phyloP scores from a whole-genome alignment of 257 asterid genomes.

The Gentiana macrophylla region DNA sequence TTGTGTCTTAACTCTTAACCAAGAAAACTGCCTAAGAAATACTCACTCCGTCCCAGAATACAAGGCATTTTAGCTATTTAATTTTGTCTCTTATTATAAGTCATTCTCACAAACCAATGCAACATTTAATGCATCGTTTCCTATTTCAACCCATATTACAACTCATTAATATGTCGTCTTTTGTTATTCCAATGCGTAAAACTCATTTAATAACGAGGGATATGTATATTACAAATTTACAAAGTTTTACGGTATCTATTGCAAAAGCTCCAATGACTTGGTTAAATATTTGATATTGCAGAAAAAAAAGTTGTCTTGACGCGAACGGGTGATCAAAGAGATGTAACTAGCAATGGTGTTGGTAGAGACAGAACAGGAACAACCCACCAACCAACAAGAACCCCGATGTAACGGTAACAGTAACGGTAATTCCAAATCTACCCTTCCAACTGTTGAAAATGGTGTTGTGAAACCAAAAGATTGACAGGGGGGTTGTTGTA shows the following conservation, averaged over 20 bases:
- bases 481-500: constrained; percentile 18
- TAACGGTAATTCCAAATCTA: constrained; percentile 17
- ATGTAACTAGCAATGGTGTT: constrained; percentile 25
- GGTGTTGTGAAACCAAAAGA: constrained; percentile 44
- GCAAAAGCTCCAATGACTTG: too few relatives aligned
- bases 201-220: too few relatives aligned
- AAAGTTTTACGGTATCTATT: too few relatives aligned
- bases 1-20: neutral
- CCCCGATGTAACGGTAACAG: constrained; percentile 36
- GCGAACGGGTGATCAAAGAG: constrained; percentile 28
- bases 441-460: constrained; percentile 29
- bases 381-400: constrained; percentile 36
- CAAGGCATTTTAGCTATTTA: too few relatives aligned
- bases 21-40: neutral
- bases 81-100: too few relatives aligned
- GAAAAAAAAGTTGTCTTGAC: constrained; percentile 57
- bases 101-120: too few relatives aligned
- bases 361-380: constrained; percentile 25
- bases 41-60: neutral
- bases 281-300: constrained; percentile 18
- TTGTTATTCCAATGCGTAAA: too few relatives aligned
- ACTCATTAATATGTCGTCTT: too few relatives aligned
- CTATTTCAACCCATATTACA: neutral
- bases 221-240: too few relatives aligned
- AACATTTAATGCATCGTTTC: too few relatives aligned